A percentile compares a stretch with the other conserved stretches of the same genome.
Conservation (phyloP, 2,329 filamentous ascomycete species). For the Scopulariopsis brevicaulis region DNA sequence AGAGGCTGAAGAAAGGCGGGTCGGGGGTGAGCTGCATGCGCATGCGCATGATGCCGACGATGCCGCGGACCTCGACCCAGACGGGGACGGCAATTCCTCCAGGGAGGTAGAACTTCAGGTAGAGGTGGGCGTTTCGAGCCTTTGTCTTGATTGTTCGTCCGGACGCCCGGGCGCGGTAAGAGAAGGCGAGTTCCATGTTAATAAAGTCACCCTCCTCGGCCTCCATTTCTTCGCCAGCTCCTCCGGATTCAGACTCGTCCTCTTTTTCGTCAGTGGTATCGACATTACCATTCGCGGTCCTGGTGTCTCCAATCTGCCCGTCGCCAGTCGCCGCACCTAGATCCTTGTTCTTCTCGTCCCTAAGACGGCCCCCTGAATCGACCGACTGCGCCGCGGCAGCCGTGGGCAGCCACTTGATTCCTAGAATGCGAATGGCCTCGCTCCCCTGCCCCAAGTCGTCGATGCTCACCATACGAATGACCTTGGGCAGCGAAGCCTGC, state of each 20-base stretch:
- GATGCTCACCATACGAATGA: conserved; percentile 91
- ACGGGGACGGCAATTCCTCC: background rate
- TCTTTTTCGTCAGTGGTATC: too few relatives aligned
- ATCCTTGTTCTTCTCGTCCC: conserved; percentile 71
- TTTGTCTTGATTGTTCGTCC: conserved; percentile 1
- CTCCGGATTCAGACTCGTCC: background rate
- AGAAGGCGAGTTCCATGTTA: conserved; percentile 76
- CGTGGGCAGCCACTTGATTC: conserved; percentile 61
- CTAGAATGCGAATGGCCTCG: conserved; percentile 82
- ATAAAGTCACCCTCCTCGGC: conserved; percentile 70
- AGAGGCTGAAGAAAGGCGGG: conserved; percentile 80
- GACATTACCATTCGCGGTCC: conserved; percentile 94
- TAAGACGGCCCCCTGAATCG: conserved; percentile 61
- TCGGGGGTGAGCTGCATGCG: conserved; percentile 80
- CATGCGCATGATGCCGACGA: conserved; percentile 81
- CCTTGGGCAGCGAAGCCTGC: conserved; percentile 82
- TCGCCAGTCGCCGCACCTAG: conserved; percentile 78
- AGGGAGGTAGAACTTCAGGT: conserved; percentile 5
- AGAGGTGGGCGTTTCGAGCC: conserved; percentile 8
- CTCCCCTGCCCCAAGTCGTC: conserved; percentile 90
- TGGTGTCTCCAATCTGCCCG: conserved; percentile 63
- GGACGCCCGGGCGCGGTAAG: conserved; percentile 24
- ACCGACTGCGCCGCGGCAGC: background rate
- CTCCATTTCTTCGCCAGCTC: conserved; percentile 40
- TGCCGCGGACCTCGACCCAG: conserved; percentile 73